These are phyloP conservation scores for Phytophthora cactorum DNA, from an alignment of 352 stramenopile species.

Conservation along the genomic window DNA sequence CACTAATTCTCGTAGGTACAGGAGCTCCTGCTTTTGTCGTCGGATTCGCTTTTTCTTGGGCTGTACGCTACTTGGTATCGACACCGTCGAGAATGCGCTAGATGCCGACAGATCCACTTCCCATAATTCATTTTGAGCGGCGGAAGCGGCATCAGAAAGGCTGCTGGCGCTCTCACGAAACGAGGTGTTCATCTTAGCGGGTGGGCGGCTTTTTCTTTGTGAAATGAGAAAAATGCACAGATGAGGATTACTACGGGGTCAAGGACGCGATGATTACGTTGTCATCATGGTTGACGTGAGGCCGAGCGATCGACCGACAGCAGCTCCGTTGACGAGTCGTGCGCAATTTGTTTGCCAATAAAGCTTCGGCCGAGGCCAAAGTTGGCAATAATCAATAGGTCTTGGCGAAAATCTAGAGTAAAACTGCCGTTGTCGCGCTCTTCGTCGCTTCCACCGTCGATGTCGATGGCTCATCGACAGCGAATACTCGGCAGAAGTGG, in stretches of 20 bases:
- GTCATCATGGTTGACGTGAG: constrained; percentile 4
- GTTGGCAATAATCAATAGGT: too few species aligned
- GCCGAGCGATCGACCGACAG: neutral
- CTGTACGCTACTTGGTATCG: neutral
- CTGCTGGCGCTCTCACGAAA: neutral
- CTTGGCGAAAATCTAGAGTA: too few species aligned
- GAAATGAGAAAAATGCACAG: neutral
- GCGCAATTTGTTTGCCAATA: too few species aligned
- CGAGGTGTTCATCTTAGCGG: neutral
- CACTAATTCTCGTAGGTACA: constrained; percentile 41
- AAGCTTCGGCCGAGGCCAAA: too few species aligned
- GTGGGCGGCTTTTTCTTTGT: neutral
- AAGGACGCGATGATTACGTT: constrained; percentile 7
- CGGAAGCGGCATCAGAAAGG: neutral
- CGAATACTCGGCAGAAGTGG: too few species aligned
- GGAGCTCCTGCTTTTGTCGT: constrained; percentile 41
- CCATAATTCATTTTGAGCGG: neutral
- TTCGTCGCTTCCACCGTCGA: too few species aligned
- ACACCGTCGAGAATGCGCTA: neutral
- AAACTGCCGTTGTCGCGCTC: too few species aligned
- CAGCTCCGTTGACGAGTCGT: too few species aligned
- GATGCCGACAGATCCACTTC: neutral
- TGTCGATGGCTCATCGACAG: too few species aligned
- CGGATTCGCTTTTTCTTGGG: constrained; percentile 47
- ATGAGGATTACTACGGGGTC: neutral